Percentiles rank a stretch among this genome's conserved stretches.
Conservation (phyloP, 768 basidiomycete genomes). For the Russula sp. region DNA sequence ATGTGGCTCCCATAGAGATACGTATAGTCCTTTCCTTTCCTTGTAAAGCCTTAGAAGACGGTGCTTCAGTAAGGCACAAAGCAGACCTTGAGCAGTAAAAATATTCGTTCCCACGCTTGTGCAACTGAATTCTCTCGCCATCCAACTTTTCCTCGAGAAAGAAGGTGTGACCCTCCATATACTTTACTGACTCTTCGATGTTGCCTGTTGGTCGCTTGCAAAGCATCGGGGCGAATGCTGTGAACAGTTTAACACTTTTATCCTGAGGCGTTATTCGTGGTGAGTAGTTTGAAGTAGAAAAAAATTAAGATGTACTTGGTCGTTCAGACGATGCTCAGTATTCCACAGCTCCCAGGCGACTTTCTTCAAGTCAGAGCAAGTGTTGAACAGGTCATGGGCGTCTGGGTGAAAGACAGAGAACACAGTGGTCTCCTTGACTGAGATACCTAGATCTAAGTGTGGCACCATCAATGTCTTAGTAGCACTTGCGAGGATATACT, state of each 20-base stretch:
- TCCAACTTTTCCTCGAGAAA: constrained; percentile 96
- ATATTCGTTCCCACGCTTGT: constrained; percentile 86
- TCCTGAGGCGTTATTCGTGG: constrained; percentile 41
- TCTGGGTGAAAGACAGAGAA: constrained; percentile 90
- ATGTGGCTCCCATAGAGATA: constrained; percentile 85
- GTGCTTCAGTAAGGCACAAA: neutral
- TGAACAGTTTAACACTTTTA: constrained; percentile 74
- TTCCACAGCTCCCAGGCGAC: constrained; percentile 88
- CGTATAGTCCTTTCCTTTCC: constrained; percentile 88
- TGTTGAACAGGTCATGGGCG: constrained; percentile 90
- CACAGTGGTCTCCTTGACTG: constrained; percentile 90
- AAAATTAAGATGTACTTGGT: constrained; percentile 37
- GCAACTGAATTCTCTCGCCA: constrained; percentile 93
- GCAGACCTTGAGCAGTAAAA: constrained; percentile 84
- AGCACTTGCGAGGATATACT: neutral
- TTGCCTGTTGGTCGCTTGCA: constrained; percentile 81
- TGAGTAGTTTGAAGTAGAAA: neutral
- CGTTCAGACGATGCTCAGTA: constrained; percentile 55
- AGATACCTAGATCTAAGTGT: constrained; percentile 75
- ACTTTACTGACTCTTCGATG: constrained; percentile 76
- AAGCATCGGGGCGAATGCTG: constrained; percentile 90
- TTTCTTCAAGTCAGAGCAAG: constrained; percentile 92
- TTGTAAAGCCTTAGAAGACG: constrained; percentile 26
- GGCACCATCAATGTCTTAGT: neutral
- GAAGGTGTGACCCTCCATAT: constrained; percentile 75